Conservation (phyloP, 208 protist species). For the Naegleria gruberi region DNA sequence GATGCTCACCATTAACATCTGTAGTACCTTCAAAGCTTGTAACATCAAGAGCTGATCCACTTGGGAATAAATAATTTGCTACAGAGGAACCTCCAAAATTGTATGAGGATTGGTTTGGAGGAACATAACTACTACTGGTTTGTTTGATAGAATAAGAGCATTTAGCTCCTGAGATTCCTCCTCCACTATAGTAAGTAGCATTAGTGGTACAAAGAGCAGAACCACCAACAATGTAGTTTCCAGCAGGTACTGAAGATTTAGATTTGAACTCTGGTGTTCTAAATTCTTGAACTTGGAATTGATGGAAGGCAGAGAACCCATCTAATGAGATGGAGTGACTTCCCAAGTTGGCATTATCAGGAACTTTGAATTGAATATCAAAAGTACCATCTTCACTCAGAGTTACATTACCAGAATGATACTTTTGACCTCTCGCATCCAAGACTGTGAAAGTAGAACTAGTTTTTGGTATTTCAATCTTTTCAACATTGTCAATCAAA, state of each 20-base stretch:
- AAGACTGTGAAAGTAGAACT: too few relatives aligned
- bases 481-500: not conserved
- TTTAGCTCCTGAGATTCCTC: not conserved
- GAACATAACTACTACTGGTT: not conserved
- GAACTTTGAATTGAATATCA: not conserved
- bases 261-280: conserved; percentile 3
- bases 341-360: not conserved
- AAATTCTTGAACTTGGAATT: conserved; percentile 13
- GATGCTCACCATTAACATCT: not conserved
- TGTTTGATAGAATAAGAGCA: not conserved
- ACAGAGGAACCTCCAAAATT: not conserved
- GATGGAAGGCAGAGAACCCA: not conserved
- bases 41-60: not conserved
- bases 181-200: not conserved
- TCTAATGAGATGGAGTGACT: not conserved
- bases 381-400: not conserved
- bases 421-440: too few relatives aligned
- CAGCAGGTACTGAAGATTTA: too few relatives aligned
- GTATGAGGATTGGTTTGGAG: not conserved
- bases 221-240: not conserved
- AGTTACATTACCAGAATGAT: not conserved
- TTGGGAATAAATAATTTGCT: not conserved
- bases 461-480: not conserved
- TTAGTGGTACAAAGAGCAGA: not conserved
- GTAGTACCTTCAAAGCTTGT: not conserved